Percentiles rank a stretch among this genome's conserved stretches.
Conservation (phyloP, 2,329 filamentous ascomycete genomes). For the Aspergillus cejpii region DNA sequence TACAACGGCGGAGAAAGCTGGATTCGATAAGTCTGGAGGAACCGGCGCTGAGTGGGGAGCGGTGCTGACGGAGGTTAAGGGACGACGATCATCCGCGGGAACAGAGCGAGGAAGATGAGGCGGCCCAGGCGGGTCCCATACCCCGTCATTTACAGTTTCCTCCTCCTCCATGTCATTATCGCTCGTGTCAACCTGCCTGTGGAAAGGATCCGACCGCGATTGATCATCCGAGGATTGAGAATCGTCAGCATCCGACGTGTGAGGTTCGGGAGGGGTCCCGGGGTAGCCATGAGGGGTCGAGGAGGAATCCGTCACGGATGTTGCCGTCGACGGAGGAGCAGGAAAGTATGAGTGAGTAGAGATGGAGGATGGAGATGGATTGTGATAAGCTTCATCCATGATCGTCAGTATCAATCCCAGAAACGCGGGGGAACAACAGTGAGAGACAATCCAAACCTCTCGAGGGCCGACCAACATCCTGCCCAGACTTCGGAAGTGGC, state of each 20-base stretch:
- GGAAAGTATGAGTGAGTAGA: conserved; percentile 5
- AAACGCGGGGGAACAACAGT: background rate
- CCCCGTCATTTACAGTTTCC: background rate
- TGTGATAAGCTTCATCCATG: conserved; percentile 11
- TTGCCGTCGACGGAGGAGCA: conserved; percentile 5
- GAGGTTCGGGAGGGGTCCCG: conserved; percentile 18
- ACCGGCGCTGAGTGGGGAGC: conserved; percentile 9
- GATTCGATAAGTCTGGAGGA: conserved; percentile 8
- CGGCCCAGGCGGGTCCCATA: background rate
- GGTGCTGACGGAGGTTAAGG: conserved; percentile 6
- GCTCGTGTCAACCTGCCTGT: conserved; percentile 25
- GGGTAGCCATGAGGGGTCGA: conserved; percentile 16
- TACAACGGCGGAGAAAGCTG: conserved; percentile 1
- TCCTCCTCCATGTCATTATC: conserved; percentile 19
- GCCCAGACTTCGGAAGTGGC: conserved; percentile 10
- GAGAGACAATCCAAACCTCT: background rate
- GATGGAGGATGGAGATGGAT: conserved; percentile 5
- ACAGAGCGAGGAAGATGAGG: conserved; percentile 2
- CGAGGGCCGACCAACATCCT: background rate
- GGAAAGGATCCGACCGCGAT: conserved; percentile 35
- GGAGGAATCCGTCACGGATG: conserved; percentile 15
- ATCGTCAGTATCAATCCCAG: conserved; percentile 5
- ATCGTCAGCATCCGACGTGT: conserved; percentile 22
- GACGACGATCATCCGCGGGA: conserved; percentile 6
- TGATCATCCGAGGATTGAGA: conserved; percentile 30